Percentiles rank a stretch among this genome's conserved stretches.
These are phyloP conservation scores for Hypoxylon sp. DNA, from an alignment of 2,329 filamentous ascomycete species.

Conservation along the genomic window DNA sequence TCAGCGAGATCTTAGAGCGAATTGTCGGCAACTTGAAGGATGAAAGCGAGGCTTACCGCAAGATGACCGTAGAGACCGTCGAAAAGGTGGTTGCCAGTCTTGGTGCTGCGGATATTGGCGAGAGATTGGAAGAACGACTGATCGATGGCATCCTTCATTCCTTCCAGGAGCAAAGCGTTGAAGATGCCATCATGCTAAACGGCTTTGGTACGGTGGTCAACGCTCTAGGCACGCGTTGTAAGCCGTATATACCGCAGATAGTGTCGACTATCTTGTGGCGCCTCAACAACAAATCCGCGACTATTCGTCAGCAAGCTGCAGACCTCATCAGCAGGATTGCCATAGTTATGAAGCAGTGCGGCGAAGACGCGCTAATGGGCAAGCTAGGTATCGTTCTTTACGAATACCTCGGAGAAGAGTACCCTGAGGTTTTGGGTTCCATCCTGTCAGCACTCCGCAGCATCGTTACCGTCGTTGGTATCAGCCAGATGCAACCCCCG, in stretches of 20 bases:
- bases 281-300: conserved; percentile 97
- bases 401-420: conserved; percentile 98
- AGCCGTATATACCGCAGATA: conserved; percentile 96
- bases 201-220: conserved; percentile 98
- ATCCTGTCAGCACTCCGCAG: conserved; percentile 94
- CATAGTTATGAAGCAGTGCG: conserved; percentile 99
- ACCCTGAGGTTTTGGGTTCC: conserved; percentile 95
- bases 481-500: conserved; percentile 97
- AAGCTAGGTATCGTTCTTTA: conserved; percentile 95
- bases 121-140: conserved; percentile 90
- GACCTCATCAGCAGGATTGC: conserved; percentile 97
- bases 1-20: conserved; percentile 91
- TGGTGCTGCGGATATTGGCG: conserved; percentile 92
- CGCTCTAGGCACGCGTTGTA: conserved; percentile 90
- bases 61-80: conserved; percentile 98
- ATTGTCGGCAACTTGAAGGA: conserved; percentile 97
- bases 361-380: conserved; percentile 94
- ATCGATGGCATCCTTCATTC: conserved; percentile 95
- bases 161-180: conserved; percentile 97
- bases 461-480: conserved; percentile 97
- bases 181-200: conserved; percentile 96
- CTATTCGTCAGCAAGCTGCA: conserved; percentile 95
- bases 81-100: conserved; percentile 96
- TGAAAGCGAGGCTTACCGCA: conserved; percentile 96
- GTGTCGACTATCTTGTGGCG: conserved; percentile 96